Evolutionary conservation across 352 stramenopile genomes (phyloP), one percentile per base, ranked within the genome.

Genomic region (Globisporangium acanthophoron): DNA sequence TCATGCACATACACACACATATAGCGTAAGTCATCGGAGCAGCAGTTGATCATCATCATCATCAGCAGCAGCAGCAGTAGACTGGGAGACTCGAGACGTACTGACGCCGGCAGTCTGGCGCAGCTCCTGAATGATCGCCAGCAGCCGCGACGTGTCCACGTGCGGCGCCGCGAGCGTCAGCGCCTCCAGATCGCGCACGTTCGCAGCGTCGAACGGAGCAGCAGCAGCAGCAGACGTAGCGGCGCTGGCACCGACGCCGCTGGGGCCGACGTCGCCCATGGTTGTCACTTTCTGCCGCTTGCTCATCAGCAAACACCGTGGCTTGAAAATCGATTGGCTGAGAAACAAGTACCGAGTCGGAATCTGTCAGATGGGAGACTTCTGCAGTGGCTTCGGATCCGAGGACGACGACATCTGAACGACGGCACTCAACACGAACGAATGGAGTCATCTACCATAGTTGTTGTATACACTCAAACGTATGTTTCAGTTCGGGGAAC

Each of bases 41-140:
- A 50, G 24, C 21, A 57, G 5, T 45, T 9, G 37, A 41, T 40
- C 5, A n/a, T 20, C 6, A 20, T 16, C 24, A 35, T 33, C 52
- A 3, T 37, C 5, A 21, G 15, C 18, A 48, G 18, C 35, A 15
- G 35, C 8, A 15, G 35, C 11, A 35, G 31, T 4, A 35, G 31
- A 9, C 8, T 9, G 31, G 37, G 0, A 21, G 47, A 46, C 8
- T 9, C 20, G 44, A 13, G 50, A 78, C 76, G 55, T 73, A 87
- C 82, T 84, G 37, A 73, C 69, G n/a, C 82, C 82, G 35, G 87
- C 75, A 16, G 73, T 71, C 58, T 72, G 63, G 35, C 78, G 76
- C 20, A 92, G 59, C 52, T 90, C 78, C 3, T 72, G 60, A 54
- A 92, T 65, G 61, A 92, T 88, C 20, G 78, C 75, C n/a, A 90